These are phyloP conservation scores for Endocalyx cinctus DNA, from an alignment of 2,329 filamentous ascomycete species.

Conservation along the genomic window DNA sequence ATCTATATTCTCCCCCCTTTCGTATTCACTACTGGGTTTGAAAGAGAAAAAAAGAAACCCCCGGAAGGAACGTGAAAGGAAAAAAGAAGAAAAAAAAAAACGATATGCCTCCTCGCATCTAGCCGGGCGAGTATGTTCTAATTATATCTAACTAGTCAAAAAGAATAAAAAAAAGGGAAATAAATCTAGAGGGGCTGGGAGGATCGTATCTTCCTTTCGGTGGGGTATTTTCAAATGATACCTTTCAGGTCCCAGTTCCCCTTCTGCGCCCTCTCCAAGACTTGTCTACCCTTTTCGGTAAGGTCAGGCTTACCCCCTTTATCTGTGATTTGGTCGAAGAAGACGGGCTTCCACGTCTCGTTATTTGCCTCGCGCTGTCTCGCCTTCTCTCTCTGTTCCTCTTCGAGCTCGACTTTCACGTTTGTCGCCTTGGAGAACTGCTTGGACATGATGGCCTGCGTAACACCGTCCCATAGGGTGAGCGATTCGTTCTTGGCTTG, in stretches of 20 bases:
- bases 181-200: no score
- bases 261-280: constrained; percentile 49
- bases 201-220: no score
- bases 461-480: constrained; percentile 82
- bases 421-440: constrained; percentile 81
- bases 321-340: constrained; percentile 64
- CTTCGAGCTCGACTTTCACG: constrained; percentile 87
- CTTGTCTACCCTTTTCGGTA: constrained; percentile 47
- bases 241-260: constrained; percentile 47
- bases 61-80: no score
- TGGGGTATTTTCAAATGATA: constrained; percentile 37
- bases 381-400: constrained; percentile 79
- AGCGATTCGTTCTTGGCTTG: constrained; percentile 89
- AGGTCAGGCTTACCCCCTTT: constrained; percentile 53
- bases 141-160: no score
- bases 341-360: constrained; percentile 76
- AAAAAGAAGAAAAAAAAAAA: no score
- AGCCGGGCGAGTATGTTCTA: no score
- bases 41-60: no score
- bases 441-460: constrained; percentile 75
- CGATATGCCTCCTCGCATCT: no score
- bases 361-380: constrained; percentile 69
- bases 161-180: no score
- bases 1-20: no score
- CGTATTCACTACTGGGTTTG: no score